Percentiles rank a stretch among this genome's conserved stretches.
Evolutionary conservation across 352 stramenopile genomes (phyloP).

Genomic region (Phytophthora macrochlamydospora): DNA sequence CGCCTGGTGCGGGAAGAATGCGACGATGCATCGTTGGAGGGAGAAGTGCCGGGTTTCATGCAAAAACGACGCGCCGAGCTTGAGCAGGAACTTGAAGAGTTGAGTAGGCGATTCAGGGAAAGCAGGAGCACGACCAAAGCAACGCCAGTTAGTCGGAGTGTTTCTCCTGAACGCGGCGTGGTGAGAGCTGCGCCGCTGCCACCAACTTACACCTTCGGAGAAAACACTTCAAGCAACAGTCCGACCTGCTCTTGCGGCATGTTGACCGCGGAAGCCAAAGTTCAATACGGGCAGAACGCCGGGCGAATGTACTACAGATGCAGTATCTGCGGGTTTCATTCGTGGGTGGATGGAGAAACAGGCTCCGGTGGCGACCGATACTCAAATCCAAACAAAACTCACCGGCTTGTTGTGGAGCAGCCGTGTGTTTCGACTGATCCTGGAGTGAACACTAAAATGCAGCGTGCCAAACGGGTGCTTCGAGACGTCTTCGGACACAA

Average conservation of each 20-base stretch:
- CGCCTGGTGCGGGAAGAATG: slow-evolving; percentile 78
- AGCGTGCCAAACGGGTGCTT: slow-evolving; percentile 70
- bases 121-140: slow-evolving; percentile 39
- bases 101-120: slow-evolving; percentile 70
- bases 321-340: slow-evolving; percentile 76
- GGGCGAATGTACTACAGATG: slow-evolving; percentile 75
- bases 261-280: slow-evolving; percentile 52
- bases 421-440: slow-evolving; percentile 55
- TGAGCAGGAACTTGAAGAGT: slow-evolving; percentile 60
- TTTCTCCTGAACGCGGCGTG: slow-evolving; percentile 15
- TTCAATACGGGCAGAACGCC: slow-evolving; percentile 75
- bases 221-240: slow-evolving; percentile 20
- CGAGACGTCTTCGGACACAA: slow-evolving; percentile 96
- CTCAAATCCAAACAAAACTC: slow-evolving; percentile 16
- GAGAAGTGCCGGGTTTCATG: slow-evolving; percentile 64
- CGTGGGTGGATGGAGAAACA: slow-evolving; percentile 56
- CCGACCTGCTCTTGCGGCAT: slow-evolving; percentile 70
- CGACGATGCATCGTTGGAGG: slow-evolving; percentile 83
- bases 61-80: slow-evolving; percentile 49
- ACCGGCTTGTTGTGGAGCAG: slow-evolving; percentile 19
- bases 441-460: slow-evolving; percentile 68
- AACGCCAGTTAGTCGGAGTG: slow-evolving; percentile 21
- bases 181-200: slow-evolving; percentile 7
- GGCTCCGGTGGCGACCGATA: slow-evolving; percentile 9
- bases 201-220: slow-evolving; percentile 8